Percentiles rank a stretch among this genome's conserved stretches.
phyloP scores from a whole-genome alignment of 2,329 filamentous ascomycete genomes.

The Madurella mycetomatis region DNA sequence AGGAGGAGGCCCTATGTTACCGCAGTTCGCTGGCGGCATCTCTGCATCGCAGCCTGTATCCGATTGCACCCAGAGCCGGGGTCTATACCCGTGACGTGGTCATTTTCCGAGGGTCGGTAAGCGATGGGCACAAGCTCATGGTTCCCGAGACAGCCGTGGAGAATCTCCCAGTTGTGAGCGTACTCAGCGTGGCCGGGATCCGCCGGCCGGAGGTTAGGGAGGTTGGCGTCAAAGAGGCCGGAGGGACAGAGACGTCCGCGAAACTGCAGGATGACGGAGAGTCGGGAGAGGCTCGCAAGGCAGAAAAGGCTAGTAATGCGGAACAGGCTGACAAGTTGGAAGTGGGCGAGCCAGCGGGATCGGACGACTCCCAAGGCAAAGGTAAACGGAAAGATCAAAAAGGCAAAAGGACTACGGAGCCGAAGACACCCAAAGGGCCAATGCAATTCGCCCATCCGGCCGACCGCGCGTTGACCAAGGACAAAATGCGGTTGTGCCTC shows the following conservation, averaged over 20 bases:
- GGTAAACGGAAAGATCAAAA: not conserved
- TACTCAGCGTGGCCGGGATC: conserved; percentile 54
- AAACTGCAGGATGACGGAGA: not conserved
- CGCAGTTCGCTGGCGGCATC: conserved; percentile 32
- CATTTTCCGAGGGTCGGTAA: conserved; percentile 27
- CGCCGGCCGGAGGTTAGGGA: conserved; percentile 8
- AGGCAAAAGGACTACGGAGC: not conserved
- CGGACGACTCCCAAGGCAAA: no score
- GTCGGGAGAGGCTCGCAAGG: not conserved
- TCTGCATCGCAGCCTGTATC: conserved; percentile 14
- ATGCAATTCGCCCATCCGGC: conserved; percentile 37
- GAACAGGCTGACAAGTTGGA: not conserved
- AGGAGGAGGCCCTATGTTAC: conserved; percentile 67
- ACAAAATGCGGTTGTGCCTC: conserved; percentile 59
- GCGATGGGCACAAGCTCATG: conserved; percentile 27
- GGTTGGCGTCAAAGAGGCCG: not conserved
- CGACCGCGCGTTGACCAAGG: conserved; percentile 52
- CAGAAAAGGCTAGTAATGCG: not conserved
- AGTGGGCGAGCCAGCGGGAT: not conserved
- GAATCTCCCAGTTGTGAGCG: conserved; percentile 50
- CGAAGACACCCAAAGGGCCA: conserved; percentile 1
- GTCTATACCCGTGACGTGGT: conserved; percentile 34
- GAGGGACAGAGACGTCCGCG: not conserved
- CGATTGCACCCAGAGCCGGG: conserved; percentile 11
- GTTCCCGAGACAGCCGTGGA: conserved; percentile 9